Evolutionary conservation across 2,329 filamentous ascomycete species (phyloP), one percentile per base, ranked within the genome.

Genomic region (Achaetomium macrosporum): DNA sequence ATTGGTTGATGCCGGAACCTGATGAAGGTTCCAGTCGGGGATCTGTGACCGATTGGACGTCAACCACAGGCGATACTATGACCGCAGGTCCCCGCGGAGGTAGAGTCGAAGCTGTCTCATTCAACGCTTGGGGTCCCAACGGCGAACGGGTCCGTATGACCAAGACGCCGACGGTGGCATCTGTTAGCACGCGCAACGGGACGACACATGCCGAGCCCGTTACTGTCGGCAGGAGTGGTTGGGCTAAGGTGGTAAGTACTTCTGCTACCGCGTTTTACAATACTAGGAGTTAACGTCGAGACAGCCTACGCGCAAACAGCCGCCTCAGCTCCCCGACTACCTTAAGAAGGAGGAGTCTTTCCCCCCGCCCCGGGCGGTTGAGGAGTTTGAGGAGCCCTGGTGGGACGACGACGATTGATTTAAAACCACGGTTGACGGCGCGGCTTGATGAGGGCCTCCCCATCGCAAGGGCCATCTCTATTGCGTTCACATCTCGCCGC

Each of bases 51-150:
- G 30, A 45, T 10, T 17, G 9, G 5, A 4, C 35, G 7, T 51
- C 44, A 10, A 25, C 36, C 25, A 15, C 10, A 1, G 20, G 45
- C 25, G 33, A 41, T 9, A 25, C 4, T 36, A 20, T 17, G 42
- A 37, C 30, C 2, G 30, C n/a, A 2, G 6, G 15, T 20, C 16
- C 35, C 13, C n/a, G 29, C 29, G 20, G 8, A 37, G 41, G 12
- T n/a, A 25, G 2, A 10, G 10, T 12, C 11, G 3, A 7, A 15
- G 5, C 20, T 9, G 30, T 54, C 10, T 17, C 50, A 3, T 63
- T 55, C 51, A 63, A 58, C 19, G 60, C 58, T 33, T 64, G 51
- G 43, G 61, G 59, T 13, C 61, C 62, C 3, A 20, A 59, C 5
- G 62, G 63, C 25, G 44, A 63, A 51, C 40, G 19, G 12, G 42